Conservation (phyloP, 2,329 filamentous ascomycete genomes). For the Calonectria ilicicola region DNA sequence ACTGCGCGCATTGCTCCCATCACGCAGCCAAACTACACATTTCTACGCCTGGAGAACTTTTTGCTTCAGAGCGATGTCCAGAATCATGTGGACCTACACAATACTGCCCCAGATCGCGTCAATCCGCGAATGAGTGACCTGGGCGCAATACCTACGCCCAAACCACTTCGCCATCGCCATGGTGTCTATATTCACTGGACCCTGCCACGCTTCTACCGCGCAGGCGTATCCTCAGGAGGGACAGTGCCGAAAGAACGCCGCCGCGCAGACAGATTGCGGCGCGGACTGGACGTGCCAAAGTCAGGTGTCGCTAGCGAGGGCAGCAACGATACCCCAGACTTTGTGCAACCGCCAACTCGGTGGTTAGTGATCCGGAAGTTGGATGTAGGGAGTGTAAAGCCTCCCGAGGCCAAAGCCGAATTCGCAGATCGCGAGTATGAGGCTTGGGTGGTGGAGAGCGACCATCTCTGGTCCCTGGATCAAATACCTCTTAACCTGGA, state of each 20-base stretch:
- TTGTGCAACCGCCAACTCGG: neutral
- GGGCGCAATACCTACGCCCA: constrained; percentile 31
- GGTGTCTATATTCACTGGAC: constrained; percentile 59
- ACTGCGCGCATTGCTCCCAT: constrained; percentile 51
- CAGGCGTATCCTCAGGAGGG: no score
- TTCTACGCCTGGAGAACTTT: constrained; percentile 51
- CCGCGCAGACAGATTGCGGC: constrained; percentile 46
- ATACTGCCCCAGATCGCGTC: constrained; percentile 39
- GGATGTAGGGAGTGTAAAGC: no score
- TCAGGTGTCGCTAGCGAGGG: no score
- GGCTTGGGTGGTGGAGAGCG: constrained; percentile 55
- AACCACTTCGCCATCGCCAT: constrained; percentile 41
- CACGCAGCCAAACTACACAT: constrained; percentile 60
- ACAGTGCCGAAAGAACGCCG: no score
- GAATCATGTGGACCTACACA: constrained; percentile 52
- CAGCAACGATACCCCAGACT: no score
- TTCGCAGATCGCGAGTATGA: no score
- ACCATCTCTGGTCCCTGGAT: constrained; percentile 47
- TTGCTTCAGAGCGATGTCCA: constrained; percentile 54
- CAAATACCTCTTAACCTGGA: constrained; percentile 46
- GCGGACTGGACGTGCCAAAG: no score
- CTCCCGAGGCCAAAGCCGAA: no score
- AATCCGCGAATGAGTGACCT: constrained; percentile 54
- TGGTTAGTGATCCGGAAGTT: no score
- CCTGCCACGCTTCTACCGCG: no score